Conservation (phyloP, 495 filamentous ascomycete genomes). For the Penicillium verhagenii region DNA sequence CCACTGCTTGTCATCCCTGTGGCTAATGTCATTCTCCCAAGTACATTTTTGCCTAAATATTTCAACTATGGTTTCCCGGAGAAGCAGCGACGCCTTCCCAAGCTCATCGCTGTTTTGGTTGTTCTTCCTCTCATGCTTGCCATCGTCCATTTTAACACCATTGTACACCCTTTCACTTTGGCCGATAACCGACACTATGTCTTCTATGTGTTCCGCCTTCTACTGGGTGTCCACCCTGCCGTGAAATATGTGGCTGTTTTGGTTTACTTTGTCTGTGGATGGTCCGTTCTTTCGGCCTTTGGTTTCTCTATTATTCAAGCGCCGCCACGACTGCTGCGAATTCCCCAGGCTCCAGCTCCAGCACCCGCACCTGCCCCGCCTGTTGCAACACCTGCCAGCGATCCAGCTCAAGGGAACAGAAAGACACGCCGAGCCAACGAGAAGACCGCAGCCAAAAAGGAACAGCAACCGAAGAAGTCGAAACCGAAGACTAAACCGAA, state of each 20-base stretch:
- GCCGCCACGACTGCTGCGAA: constrained; percentile 25
- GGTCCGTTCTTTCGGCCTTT: constrained; percentile 57
- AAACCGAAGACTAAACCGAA: constrained; percentile 7
- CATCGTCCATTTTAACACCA: constrained; percentile 78
- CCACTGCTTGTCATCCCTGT: constrained; percentile 65
- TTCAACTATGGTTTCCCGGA: constrained; percentile 36
- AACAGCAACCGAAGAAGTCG: neutral
- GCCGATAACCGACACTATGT: constrained; percentile 97
- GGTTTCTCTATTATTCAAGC: constrained; percentile 34
- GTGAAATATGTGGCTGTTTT: constrained; percentile 67
- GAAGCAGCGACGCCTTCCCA: constrained; percentile 39
- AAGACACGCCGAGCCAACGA: constrained; percentile 25
- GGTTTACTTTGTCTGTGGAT: constrained; percentile 62
- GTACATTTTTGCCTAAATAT: constrained; percentile 33
- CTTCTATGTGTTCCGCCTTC: constrained; percentile 91
- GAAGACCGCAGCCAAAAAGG: constrained; percentile 29
- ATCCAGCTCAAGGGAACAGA: constrained; percentile 23
- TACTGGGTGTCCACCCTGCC: constrained; percentile 60
- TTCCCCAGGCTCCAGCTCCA: constrained; percentile 17
- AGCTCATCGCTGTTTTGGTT: constrained; percentile 29
- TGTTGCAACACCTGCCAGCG: constrained; percentile 5
- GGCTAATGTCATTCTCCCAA: constrained; percentile 40
- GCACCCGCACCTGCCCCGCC: constrained; percentile 1
- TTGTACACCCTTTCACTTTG: constrained; percentile 92
- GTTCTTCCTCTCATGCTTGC: constrained; percentile 49